Percentiles rank a stretch among this genome's conserved stretches.
Conservation (phyloP, 2,329 filamentous ascomycete genomes). For the Xylariales sp. region DNA sequence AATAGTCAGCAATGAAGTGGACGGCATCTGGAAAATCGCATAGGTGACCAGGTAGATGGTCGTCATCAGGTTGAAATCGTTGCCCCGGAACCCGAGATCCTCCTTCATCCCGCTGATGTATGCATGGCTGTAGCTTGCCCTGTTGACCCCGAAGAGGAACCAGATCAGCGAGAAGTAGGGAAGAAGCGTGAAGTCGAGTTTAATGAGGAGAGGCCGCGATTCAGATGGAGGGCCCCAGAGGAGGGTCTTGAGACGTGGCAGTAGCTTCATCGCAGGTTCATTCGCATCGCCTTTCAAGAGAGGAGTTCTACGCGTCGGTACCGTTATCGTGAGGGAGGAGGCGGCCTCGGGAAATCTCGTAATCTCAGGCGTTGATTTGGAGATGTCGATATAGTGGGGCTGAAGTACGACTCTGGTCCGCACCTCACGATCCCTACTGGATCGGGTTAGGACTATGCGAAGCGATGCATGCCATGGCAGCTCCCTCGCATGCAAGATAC, state of each 20-base stretch:
- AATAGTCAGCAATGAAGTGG: slow-evolving; percentile 32
- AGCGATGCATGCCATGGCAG: too few species aligned
- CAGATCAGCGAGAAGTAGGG: slow-evolving; percentile 42
- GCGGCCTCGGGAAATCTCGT: too few species aligned
- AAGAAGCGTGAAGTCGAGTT: slow-evolving; percentile 36
- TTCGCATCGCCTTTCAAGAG: too few species aligned
- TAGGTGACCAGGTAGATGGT: slow-evolving; percentile 32
- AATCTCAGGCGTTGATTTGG: too few species aligned
- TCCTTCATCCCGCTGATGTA: slow-evolving; percentile 38
- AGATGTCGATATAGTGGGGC: too few species aligned
- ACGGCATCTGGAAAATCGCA: slow-evolving; percentile 35
- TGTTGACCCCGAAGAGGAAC: slow-evolving; percentile 41
- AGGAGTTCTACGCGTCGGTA: too few species aligned
- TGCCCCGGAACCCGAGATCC: slow-evolving; percentile 27
- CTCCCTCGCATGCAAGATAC: too few species aligned
- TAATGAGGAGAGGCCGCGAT: slow-evolving; percentile 27
- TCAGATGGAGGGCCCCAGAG: slow-evolving; percentile 13
- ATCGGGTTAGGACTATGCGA: too few species aligned
- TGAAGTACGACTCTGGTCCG: too few species aligned
- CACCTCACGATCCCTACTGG: too few species aligned
- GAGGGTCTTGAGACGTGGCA: not conserved
- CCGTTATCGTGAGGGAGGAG: too few species aligned
- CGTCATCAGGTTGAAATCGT: slow-evolving; percentile 29
- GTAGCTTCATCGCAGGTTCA: not conserved
- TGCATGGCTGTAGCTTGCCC: slow-evolving; percentile 37